These are phyloP conservation scores for Emiliania huxleyi DNA, from an alignment of 78 protist genomes.

Conservation along the genomic window DNA sequence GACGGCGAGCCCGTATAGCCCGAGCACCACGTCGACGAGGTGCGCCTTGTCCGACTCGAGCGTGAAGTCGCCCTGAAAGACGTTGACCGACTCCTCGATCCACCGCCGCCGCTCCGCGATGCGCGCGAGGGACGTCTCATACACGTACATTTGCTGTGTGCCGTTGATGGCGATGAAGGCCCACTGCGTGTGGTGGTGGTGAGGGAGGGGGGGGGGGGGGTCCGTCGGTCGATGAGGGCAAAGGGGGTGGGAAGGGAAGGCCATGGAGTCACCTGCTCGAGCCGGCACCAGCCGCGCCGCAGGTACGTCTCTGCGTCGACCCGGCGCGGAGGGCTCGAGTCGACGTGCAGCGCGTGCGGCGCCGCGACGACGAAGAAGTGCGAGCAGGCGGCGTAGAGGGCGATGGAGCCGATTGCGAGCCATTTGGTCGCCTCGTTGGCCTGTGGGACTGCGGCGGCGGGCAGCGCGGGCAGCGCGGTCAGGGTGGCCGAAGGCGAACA, in stretches of 20 bases:
- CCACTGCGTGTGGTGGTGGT: no score
- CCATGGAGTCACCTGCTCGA: no score
- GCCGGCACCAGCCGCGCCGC: slow-evolving; percentile 10
- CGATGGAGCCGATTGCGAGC: neutral
- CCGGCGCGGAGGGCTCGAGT: neutral
- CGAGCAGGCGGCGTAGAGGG: neutral
- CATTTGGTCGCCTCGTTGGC: neutral
- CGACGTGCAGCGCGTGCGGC: neutral
- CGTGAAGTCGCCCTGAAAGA: neutral
- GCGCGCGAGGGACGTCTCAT: neutral
- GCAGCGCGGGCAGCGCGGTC: no score
- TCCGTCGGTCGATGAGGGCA: no score
- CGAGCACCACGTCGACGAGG: neutral
- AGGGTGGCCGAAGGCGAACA: no score
- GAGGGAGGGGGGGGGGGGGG: no score
- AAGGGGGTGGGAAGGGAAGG: no score
- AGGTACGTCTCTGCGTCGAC: neutral
- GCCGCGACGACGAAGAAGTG: neutral
- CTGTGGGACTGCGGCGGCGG: neutral
- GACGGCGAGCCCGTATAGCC: neutral
- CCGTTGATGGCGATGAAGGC: neutral
- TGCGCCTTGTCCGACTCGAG: neutral
- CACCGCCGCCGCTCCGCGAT: neutral
- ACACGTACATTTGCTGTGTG: neutral
- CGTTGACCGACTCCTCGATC: neutral